Evolutionary conservation across 2,329 filamentous ascomycete species (phyloP).

Genomic region (Sordariomycetes sp.): DNA sequence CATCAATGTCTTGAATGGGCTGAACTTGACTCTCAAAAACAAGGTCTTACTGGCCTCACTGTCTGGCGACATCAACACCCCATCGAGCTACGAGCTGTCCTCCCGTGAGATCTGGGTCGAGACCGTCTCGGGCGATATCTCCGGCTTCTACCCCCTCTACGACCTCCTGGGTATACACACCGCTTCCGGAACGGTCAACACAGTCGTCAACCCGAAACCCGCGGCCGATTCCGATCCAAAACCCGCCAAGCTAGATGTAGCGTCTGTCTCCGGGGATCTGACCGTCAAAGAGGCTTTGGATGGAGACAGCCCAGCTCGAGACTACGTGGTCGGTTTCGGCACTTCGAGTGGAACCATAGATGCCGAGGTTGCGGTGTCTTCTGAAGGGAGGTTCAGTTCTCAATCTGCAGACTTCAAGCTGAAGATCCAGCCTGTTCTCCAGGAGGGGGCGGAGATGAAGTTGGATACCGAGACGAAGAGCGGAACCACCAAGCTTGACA

Average conservation of each 20-base stretch:
- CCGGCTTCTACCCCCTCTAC: slow-evolving; percentile 41
- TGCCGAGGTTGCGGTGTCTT: slow-evolving; percentile 29
- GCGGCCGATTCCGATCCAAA: slow-evolving; percentile 21
- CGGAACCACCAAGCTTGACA: slow-evolving; percentile 25
- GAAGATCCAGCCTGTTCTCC: slow-evolving; percentile 33
- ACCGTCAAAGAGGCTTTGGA: slow-evolving; percentile 29
- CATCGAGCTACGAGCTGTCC: slow-evolving; percentile 29
- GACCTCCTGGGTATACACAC: slow-evolving; percentile 35
- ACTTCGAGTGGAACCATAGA: slow-evolving; percentile 34
- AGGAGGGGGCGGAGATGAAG: slow-evolving; percentile 9
- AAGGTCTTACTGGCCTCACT: slow-evolving; percentile 22
- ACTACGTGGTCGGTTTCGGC: slow-evolving; percentile 35
- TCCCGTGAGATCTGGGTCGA: slow-evolving; percentile 30
- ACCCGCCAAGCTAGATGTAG: slow-evolving; percentile 29
- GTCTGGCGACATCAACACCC: slow-evolving; percentile 27
- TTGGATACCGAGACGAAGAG: slow-evolving; percentile 32
- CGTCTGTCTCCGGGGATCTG: slow-evolving; percentile 33
- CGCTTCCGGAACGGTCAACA: slow-evolving; percentile 31
- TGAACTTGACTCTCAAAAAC: slow-evolving; percentile 23
- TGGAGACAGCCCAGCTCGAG: slow-evolving; percentile 28
- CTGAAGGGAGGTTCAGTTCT: slow-evolving; percentile 22
- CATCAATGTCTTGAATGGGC: slow-evolving; percentile 27
- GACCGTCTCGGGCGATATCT: slow-evolving; percentile 33
- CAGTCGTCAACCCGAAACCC: slow-evolving; percentile 29
- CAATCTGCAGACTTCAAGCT: slow-evolving; percentile 31